Conservation (phyloP, 2,329 filamentous ascomycete species). For the Claviceps pazoutovae region DNA sequence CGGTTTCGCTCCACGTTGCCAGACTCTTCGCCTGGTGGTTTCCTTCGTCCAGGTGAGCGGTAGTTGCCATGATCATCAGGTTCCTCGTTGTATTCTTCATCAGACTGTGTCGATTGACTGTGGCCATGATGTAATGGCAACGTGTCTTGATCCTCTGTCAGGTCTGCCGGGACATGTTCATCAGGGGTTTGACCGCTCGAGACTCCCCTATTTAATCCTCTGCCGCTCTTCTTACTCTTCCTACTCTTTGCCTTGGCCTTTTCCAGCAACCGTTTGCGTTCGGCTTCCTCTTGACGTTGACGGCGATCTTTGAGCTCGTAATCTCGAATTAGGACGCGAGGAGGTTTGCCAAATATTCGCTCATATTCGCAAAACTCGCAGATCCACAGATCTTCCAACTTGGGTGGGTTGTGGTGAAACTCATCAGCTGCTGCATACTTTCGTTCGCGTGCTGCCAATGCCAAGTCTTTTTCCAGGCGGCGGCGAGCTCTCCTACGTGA, state of each 20-base stretch:
- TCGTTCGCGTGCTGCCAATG: constrained; percentile 61
- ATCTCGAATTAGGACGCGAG: constrained; percentile 69
- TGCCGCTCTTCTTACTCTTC: constrained; percentile 73
- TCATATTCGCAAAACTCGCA: constrained; percentile 99
- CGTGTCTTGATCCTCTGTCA: constrained; percentile 11
- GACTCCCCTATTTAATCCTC: constrained; percentile 25
- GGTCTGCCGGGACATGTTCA: constrained; percentile 11
- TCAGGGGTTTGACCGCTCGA: constrained; percentile 12
- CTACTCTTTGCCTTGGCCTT: constrained; percentile 89
- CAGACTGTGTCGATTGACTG: constrained; percentile 25
- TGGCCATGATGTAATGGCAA: constrained; percentile 13
- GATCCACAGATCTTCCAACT: constrained; percentile 69
- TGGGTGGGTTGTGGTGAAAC: constrained; percentile 62
- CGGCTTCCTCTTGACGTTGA: constrained; percentile 70
- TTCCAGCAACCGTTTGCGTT: constrained; percentile 71
- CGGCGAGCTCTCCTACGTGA: constrained; percentile 46
- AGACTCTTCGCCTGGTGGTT: constrained; percentile 5
- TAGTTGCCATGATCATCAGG: constrained; percentile 15
- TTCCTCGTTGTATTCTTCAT: constrained; percentile 25
- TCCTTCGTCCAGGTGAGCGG: constrained; percentile 8
- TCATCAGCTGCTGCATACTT: constrained; percentile 62
- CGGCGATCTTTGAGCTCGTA: constrained; percentile 92
- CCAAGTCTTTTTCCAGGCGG: constrained; percentile 56
- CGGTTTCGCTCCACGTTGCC: constrained; percentile 7
- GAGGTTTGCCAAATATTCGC: constrained; percentile 79